These are phyloP conservation scores for Tephrocybe rancida DNA, from an alignment of 768 basidiomycete species.

Conservation along the genomic window DNA sequence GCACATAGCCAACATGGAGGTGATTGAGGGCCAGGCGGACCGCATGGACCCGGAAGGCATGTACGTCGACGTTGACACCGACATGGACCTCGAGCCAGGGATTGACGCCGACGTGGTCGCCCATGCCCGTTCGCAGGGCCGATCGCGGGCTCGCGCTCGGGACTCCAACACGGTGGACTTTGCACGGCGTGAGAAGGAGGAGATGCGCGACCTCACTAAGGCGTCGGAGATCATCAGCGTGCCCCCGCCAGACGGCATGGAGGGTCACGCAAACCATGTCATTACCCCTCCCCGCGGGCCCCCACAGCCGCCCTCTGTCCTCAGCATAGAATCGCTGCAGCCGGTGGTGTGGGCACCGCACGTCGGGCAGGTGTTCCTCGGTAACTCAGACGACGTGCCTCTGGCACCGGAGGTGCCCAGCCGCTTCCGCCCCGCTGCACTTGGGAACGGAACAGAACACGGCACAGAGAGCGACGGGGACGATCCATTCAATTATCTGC, in stretches of 20 bases:
- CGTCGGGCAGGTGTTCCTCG: slow-evolving; percentile 75
- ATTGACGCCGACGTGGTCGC: neutral
- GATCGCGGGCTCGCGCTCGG: neutral
- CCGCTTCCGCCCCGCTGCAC: slow-evolving; percentile 24
- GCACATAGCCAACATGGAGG: slow-evolving; percentile 33
- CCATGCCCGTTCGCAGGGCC: neutral
- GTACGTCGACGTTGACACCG: slow-evolving; percentile 10
- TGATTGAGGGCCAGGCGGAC: slow-evolving; percentile 10
- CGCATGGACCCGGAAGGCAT: slow-evolving; percentile 1
- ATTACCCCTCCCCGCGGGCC: neutral
- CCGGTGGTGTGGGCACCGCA: slow-evolving; percentile 54
- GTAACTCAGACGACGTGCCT: slow-evolving; percentile 84
- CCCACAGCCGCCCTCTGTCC: slow-evolving; percentile 5
- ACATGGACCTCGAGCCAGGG: slow-evolving; percentile 19
- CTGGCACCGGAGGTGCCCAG: slow-evolving; percentile 32
- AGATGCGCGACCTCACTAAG: slow-evolving; percentile 86
- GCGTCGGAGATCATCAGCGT: slow-evolving; percentile 72
- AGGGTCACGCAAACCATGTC: slow-evolving; percentile 3
- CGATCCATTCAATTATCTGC: slow-evolving; percentile 44
- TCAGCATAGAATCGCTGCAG: slow-evolving; percentile 25
- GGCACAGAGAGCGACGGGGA: slow-evolving; percentile 23
- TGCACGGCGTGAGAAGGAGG: slow-evolving; percentile 81
- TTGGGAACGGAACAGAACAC: slow-evolving; percentile 9
- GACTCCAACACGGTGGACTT: slow-evolving; percentile 75
- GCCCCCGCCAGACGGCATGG: slow-evolving; percentile 9